Conservation (phyloP, 108 stramenopile genomes). For the Skeletonema costatum region DNA sequence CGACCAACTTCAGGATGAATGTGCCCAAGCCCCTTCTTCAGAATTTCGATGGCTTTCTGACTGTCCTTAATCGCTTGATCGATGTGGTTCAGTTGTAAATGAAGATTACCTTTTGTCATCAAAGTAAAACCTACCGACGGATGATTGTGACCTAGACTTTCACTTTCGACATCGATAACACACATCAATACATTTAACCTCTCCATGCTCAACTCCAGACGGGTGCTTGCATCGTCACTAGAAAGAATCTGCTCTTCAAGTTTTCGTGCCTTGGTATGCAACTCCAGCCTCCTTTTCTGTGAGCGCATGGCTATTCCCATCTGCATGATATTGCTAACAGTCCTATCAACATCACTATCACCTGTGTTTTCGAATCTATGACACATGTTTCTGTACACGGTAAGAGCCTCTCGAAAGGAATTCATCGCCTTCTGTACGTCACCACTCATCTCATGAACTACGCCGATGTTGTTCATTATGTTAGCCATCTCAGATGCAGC, state of each 20-base stretch:
- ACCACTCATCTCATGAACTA: slow-evolving; percentile 39
- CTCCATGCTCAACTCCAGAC: slow-evolving; percentile 33
- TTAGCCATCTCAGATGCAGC: slow-evolving; percentile 42
- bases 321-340: slow-evolving; percentile 48
- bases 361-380: slow-evolving; percentile 45
- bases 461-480: slow-evolving; percentile 46
- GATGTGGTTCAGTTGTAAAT: slow-evolving; percentile 45
- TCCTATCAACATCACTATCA: slow-evolving; percentile 44
- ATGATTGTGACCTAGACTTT: slow-evolving; percentile 42
- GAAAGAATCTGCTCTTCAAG: slow-evolving; percentile 15
- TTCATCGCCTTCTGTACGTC: slow-evolving; percentile 31
- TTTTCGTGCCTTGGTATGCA: slow-evolving; percentile 35
- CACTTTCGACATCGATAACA: slow-evolving; percentile 42
- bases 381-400: slow-evolving; percentile 40
- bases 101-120: slow-evolving; percentile 41
- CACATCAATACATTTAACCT: slow-evolving; percentile 34
- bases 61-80: slow-evolving; percentile 47
- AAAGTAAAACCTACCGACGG: slow-evolving; percentile 44
- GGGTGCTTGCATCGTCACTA: not conserved
- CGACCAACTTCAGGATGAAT: slow-evolving; percentile 44
- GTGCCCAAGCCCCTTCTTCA: slow-evolving; percentile 31
- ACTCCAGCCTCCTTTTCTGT: slow-evolving; percentile 27
- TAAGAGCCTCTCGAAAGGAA: slow-evolving; percentile 43
- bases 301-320: slow-evolving; percentile 43
- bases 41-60: slow-evolving; percentile 31